These are phyloP conservation scores for Umbelopsis sp. DNA, from an alignment of 192 early-diverging fungal genomes.

Conservation along the genomic window DNA sequence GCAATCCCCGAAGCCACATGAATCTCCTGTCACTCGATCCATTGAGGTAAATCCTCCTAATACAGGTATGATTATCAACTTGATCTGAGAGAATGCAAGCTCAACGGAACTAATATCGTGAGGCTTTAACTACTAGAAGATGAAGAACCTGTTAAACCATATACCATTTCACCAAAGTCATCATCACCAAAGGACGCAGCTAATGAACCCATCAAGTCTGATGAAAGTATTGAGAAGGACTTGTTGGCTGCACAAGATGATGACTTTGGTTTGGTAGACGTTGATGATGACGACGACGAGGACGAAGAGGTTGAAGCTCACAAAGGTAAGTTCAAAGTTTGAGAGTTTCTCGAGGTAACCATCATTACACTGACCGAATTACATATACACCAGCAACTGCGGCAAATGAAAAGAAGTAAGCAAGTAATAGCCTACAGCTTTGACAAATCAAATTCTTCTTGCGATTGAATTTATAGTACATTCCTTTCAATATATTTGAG, in stretches of 20 bases:
- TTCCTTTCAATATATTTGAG: too few relatives aligned
- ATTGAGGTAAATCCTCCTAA: constrained; percentile 7
- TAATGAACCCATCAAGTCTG: neutral
- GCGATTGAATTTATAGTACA: too few relatives aligned
- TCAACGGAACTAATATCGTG: neutral
- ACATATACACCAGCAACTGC: too few relatives aligned
- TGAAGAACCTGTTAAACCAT: neutral
- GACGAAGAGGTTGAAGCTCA: neutral
- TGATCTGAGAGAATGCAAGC: neutral
- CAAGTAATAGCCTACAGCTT: too few relatives aligned
- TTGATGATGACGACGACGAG: constrained; percentile 10
- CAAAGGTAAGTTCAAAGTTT: neutral
- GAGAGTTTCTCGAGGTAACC: neutral
- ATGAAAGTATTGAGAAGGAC: neutral
- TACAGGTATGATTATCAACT: neutral
- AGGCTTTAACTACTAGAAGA: neutral
- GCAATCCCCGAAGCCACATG: neutral
- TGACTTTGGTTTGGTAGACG: constrained; percentile 3
- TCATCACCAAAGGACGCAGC: neutral
- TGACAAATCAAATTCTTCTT: too few relatives aligned
- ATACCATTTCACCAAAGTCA: constrained; percentile 7
- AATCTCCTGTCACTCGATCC: neutral
- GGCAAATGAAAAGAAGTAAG: too few relatives aligned
- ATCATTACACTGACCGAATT: too few relatives aligned
- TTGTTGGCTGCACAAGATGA: neutral